Conservation (phyloP, 108 stramenopile species). For the Nitzschia inconspicua region DNA sequence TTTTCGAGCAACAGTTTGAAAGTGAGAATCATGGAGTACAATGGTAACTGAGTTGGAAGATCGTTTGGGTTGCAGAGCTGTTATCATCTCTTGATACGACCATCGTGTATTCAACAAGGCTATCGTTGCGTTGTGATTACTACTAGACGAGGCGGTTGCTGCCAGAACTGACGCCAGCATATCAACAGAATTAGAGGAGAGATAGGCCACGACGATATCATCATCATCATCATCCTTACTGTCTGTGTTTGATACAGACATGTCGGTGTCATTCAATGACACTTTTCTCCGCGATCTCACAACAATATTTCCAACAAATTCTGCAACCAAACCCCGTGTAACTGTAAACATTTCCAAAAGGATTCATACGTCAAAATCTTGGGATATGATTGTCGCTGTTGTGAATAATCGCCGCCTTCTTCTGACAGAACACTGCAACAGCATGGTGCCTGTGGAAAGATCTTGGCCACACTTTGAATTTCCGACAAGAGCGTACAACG, state of each 20-base stretch:
- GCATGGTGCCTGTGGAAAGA: too few species aligned
- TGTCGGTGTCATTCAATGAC: background rate
- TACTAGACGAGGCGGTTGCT: background rate
- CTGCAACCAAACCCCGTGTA: constrained; percentile 13
- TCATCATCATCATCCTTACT: background rate
- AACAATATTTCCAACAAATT: background rate
- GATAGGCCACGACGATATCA: constrained; percentile 31
- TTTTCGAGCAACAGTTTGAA: background rate
- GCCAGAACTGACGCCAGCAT: constrained; percentile 57
- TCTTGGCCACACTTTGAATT: too few species aligned
- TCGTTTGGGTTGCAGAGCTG: constrained; percentile 30
- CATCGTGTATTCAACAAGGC: constrained; percentile 75
- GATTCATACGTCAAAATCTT: constrained; percentile 7
- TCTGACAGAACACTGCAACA: too few species aligned
- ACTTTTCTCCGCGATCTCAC: background rate
- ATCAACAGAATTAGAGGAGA: constrained; percentile 56
- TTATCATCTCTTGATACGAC: constrained; percentile 63
- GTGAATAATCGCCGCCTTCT: too few species aligned
- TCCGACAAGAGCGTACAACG: too few species aligned
- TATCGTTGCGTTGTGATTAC: constrained; percentile 4
- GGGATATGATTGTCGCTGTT: too few species aligned
- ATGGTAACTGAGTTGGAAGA: background rate
- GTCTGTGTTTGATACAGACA: too few species aligned
- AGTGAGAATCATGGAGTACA: background rate
- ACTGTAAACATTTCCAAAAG: constrained; percentile 1